Evolutionary conservation across 192 early-diverging fungal species (phyloP).

Genomic region (Coemansia javaensis): DNA sequence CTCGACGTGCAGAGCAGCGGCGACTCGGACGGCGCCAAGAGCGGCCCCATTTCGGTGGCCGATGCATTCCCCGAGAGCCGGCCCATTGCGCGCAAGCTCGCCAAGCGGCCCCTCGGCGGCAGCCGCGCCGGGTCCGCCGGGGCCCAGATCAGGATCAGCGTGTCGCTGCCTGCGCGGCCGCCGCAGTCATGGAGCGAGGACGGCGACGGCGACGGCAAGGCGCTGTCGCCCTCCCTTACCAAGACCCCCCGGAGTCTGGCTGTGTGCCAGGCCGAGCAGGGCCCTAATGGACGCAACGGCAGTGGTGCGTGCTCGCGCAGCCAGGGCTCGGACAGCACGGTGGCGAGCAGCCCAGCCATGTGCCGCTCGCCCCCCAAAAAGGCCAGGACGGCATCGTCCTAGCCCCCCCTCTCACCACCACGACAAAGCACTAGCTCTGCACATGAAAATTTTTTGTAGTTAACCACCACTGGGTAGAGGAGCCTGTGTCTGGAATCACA

Average conservation of each 20-base stretch:
- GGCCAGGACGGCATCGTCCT: slow-evolving; percentile 39
- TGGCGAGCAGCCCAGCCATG: slow-evolving; percentile 11
- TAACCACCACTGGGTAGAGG: slow-evolving; percentile 1
- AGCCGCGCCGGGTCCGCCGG: slow-evolving; percentile 2
- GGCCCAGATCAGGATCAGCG: slow-evolving; percentile 15
- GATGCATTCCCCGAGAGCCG: slow-evolving; percentile 45
- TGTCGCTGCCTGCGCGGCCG: background rate
- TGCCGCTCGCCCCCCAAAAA: slow-evolving; percentile 39
- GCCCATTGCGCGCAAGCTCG: slow-evolving; percentile 26
- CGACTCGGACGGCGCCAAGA: background rate
- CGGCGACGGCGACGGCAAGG: background rate
- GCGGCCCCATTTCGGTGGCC: slow-evolving; percentile 17
- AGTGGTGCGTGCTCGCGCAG: slow-evolving; percentile 11
- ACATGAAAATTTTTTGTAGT: background rate
- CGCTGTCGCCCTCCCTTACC: background rate
- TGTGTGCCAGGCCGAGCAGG: background rate
- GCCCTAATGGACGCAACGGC: background rate
- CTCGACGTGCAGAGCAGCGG: background rate
- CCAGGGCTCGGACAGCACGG: slow-evolving; percentile 3
- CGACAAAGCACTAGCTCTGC: no score
- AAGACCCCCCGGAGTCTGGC: no score
- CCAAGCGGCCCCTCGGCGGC: slow-evolving; percentile 3
- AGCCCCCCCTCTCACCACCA: no score
- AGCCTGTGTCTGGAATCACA: background rate
- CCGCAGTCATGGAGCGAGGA: slow-evolving; percentile 6